Base-by-base conservation (phyloP, 495 filamentous ascomycete genomes). In the Aspergillus sparsus region DNA sequence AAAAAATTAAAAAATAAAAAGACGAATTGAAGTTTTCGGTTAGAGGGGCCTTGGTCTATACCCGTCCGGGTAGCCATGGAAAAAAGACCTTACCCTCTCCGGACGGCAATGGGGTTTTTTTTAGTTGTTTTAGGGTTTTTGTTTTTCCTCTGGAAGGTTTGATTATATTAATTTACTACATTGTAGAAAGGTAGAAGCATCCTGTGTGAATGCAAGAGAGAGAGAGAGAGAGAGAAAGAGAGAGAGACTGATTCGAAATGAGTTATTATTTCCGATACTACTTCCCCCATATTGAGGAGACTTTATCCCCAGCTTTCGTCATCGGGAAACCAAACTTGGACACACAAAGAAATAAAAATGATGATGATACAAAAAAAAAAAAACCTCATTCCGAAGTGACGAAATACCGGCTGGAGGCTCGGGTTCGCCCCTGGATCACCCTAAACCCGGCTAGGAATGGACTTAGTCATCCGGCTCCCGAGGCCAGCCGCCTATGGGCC, bases 401-500 rank as follows among this genome's bases (percentile, higher is more conserved):
- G 69, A 71, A 58, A 67, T 57, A 34, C 49, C 64, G 62, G 65
- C 46, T 56, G 42, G 42, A 58, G 49, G 37, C n/a, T 72, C 70
- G 68, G 68, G 71, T 67, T 67, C 10, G 35, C 66, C 47, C 55
- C 56, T 45, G 31, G 10, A 33, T 35, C 27, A 33, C 62, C 16
- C 63, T 65, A 54, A 16, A 1, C 59, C 52, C 15, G 10, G 36
- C 47, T 35, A 15, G 63, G 59, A 44, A 50, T 44, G 7, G 39
- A 15, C 49, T 62, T 62, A 62, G 59, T 65, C 63, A 65, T 58
- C 53, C 42, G 36, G 18, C 34, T 63, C 55, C 66, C 66, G 66
- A 68, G 61, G 57, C 57, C 37, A 70, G 54, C 66, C 68, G 69
- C 63, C 62, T 65, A 61, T 18, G 31, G 60, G 50, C 74, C 74